Conservation (phyloP, 768 basidiomycete genomes). For the Rickenella mellea region DNA sequence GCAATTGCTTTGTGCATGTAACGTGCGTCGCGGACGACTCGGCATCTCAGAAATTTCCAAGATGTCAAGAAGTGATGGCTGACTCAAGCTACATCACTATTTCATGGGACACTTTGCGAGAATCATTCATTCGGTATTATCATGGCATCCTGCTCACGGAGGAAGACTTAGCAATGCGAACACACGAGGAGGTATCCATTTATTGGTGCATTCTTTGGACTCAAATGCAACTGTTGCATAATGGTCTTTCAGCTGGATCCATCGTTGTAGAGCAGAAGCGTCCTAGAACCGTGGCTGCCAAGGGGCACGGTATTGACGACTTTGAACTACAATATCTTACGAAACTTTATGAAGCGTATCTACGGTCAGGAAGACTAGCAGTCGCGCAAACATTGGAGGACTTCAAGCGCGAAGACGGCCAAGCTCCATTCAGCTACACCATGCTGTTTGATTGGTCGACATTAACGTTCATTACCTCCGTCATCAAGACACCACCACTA, state of each 20-base stretch:
- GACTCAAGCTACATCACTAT: constrained; percentile 43
- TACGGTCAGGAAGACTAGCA: constrained; percentile 31
- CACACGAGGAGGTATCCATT: constrained; percentile 65
- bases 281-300: constrained; percentile 17
- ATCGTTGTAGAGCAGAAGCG: constrained; percentile 36
- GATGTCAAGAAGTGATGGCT: constrained; percentile 29
- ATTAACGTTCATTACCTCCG: constrained; percentile 50
- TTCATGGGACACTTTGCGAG: constrained; percentile 39
- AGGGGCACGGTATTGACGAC: constrained; percentile 28
- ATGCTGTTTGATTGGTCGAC: constrained; percentile 63
- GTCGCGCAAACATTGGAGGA: constrained; percentile 41
- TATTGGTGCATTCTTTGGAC: constrained; percentile 51
- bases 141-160: constrained; percentile 29
- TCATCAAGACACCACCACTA: constrained; percentile 37
- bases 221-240: constrained; percentile 57
- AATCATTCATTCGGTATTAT: constrained; percentile 49
- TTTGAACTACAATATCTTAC: constrained; percentile 56
- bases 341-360: constrained; percentile 38
- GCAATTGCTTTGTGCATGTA: constrained; percentile 51
- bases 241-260: constrained; percentile 58
- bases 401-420: constrained; percentile 41
- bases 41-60: constrained; percentile 16
- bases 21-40: constrained; percentile 29
- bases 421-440: constrained; percentile 29
- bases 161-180: constrained; percentile 35